Evolutionary conservation across 2,329 filamentous ascomycete genomes (phyloP).

Genomic region (Byssochlamys sp.): DNA sequence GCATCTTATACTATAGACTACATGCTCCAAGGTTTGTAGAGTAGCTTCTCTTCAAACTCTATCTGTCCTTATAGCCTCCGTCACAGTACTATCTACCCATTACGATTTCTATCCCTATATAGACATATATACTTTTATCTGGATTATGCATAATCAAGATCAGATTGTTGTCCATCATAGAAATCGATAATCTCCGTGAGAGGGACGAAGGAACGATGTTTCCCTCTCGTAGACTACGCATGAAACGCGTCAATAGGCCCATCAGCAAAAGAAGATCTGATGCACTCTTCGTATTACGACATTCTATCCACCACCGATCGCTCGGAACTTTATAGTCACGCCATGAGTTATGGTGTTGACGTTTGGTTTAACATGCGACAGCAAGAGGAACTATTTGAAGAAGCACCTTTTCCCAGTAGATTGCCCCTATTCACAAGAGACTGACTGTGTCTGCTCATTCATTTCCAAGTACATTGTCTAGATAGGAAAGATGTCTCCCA

Average conservation of each 20-base stretch:
- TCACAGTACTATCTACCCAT: too few species aligned
- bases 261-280: neutral
- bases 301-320: neutral
- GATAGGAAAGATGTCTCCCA: neutral
- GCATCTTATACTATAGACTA: too few species aligned
- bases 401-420: neutral
- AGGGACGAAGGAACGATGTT: neutral
- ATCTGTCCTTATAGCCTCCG: too few species aligned
- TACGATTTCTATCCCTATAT: too few species aligned
- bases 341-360: neutral
- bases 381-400: neutral
- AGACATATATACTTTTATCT: too few species aligned
- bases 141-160: too few species aligned
- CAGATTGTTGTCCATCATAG: too few species aligned
- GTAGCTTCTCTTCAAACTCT: too few species aligned
- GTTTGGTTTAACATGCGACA: neutral
- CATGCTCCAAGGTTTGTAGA: too few species aligned
- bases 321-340: neutral
- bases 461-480: neutral
- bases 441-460: neutral
- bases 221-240: neutral
- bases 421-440: neutral
- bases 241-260: neutral
- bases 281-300: neutral
- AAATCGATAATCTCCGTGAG: neutral